phyloP scores from a whole-genome alignment of 345 rosid species.

The Salix udensis region DNA sequence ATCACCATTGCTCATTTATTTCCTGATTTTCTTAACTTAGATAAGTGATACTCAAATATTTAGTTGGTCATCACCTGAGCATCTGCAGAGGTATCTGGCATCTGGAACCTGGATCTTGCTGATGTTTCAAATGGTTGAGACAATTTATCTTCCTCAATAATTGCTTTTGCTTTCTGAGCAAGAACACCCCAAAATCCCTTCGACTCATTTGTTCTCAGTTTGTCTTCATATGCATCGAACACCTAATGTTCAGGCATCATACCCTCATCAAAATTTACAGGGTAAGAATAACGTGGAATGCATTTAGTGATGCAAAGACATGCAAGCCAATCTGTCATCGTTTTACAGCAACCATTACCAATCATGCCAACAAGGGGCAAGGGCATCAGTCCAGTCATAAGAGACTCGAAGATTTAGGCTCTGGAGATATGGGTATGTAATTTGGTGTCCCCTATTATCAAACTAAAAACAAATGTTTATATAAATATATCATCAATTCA shows the following conservation, averaged over 20 bases:
- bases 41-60: background rate
- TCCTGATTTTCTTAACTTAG: background rate
- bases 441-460: background rate
- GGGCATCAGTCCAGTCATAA: background rate
- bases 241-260: constrained; percentile 42
- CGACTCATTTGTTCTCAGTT: constrained; percentile 30
- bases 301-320: background rate
- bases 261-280: background rate
- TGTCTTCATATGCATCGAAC: constrained; percentile 62
- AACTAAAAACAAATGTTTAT: background rate
- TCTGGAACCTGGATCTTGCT: constrained; percentile 31
- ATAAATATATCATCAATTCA: background rate
- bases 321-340: background rate
- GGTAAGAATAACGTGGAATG: background rate
- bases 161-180: constrained; percentile 83
- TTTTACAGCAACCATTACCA: background rate
- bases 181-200: constrained; percentile 81
- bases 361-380: background rate
- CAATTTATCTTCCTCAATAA: constrained; percentile 65
- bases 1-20: background rate
- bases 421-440: background rate
- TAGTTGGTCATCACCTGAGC: constrained; percentile 39
- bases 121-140: constrained; percentile 30
- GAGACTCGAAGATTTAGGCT: background rate
- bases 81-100: constrained; percentile 34